Evolutionary conservation across 257 asterid genomes (phyloP).

Genomic region (Eustoma russellianum): DNA sequence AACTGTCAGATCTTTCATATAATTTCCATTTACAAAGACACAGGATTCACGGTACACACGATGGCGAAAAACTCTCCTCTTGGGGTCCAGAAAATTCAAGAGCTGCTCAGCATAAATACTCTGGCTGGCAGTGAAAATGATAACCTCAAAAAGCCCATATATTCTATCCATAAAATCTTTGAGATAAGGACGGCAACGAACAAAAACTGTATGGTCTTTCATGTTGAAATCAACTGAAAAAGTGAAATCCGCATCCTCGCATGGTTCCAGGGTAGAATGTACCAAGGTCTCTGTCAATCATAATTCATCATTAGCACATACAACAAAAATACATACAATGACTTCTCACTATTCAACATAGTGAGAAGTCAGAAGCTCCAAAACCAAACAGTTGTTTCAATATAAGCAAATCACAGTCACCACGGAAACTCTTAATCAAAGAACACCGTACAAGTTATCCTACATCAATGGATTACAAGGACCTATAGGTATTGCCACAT

Average conservation of each 20-base stretch:
- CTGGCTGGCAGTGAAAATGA: constrained; percentile 96
- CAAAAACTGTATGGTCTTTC: constrained; percentile 67
- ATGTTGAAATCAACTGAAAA: constrained; percentile 76
- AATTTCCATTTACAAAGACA: constrained; percentile 80
- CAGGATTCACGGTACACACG: constrained; percentile 96
- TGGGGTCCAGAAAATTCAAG: constrained; percentile 81
- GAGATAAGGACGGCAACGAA: constrained; percentile 88
- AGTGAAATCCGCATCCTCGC: constrained; percentile 78
- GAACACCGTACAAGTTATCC: neutral
- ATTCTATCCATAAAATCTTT: constrained; percentile 70
- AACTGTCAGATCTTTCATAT: constrained; percentile 86
- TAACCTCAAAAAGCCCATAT: constrained; percentile 68
- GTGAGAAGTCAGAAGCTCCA: too few relatives aligned
- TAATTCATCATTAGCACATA: constrained; percentile 2
- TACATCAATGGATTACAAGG: neutral
- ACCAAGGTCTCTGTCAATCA: constrained; percentile 93
- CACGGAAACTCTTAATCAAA: neutral
- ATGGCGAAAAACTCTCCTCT: constrained; percentile 84
- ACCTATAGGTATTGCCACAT: neutral
- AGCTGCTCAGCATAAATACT: constrained; percentile 94
- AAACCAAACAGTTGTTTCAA: neutral
- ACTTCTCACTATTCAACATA: too few relatives aligned
- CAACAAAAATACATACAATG: neutral
- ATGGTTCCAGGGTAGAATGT: constrained; percentile 92
- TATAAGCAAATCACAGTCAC: neutral